Base-by-base conservation (phyloP, 73 alveolate genomes). In the Blepharisma japonicum region DNA sequence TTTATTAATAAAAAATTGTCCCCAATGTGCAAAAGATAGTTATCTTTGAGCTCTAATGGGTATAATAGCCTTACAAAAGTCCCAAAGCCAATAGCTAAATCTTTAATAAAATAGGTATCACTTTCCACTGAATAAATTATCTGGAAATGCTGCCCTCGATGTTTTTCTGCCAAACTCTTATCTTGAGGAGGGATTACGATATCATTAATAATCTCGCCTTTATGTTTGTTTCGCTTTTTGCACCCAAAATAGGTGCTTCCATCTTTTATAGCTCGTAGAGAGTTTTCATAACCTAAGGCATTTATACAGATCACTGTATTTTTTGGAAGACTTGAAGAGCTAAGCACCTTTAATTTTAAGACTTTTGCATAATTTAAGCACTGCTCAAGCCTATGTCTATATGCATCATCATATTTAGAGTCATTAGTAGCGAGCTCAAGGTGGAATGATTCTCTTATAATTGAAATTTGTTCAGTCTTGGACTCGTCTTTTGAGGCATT, bases 221-320 rank as follows among this genome's bases (percentile, higher is more conserved):
- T n/a, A 48, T 11, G 71, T 5, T 54, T 21, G 71, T 71, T 50
- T 80, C 81, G 0, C 14, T 81, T 86, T 48, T 85, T 56, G 68
- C 88, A 81, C 0, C 98, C 98, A 68, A 92, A 89, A 74, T 89
- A 92, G 55, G 91, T 87, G 61, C 79, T 56, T 4, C 98, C 98
- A 80, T 92, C 98, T 68, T 51, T 77, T 7, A 85, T 83, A 45
- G 81, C 86, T 67, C 98, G 81, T 66, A 81, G 74, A n/a, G 96
- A 82, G 68, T 86, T 66, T 61, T 54, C 67, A 76, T 89, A 66
- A 8, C 98, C 98, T 21, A 76, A 50, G 14, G 94, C 86, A 81
- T 84, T 77, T 7, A 90, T 80, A 45, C 66, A 61, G 32, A 90
- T 84, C 55, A 53, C 68, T 77, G 79, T 56, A 39, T 94, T 93